Conservation (phyloP, 805 yeast species). For the Zygosaccharomyces bisporus region DNA sequence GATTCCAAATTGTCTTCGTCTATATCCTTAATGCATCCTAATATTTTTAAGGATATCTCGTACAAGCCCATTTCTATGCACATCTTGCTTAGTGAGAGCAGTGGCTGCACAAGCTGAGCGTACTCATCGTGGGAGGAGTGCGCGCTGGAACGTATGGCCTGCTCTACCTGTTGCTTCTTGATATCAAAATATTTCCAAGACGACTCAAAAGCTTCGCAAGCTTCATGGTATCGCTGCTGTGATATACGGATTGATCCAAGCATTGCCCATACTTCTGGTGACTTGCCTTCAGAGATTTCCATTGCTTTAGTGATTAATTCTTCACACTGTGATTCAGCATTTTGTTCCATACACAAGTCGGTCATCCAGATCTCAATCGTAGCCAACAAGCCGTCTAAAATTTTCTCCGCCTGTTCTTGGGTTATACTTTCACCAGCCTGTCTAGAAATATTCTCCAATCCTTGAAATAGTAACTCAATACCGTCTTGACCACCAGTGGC, state of each 20-base stretch:
- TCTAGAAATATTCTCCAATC: slow-evolving; percentile 43
- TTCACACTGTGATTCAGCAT: slow-evolving; percentile 82
- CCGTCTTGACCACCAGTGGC: slow-evolving; percentile 82
- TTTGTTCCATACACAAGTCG: slow-evolving; percentile 88
- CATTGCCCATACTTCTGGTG: slow-evolving; percentile 79
- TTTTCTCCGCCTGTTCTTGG: slow-evolving; percentile 48
- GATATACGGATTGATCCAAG: slow-evolving; percentile 86
- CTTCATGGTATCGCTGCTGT: slow-evolving; percentile 73
- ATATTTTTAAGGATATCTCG: slow-evolving; percentile 64
- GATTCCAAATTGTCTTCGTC: slow-evolving; percentile 83
- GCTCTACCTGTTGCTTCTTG: slow-evolving; percentile 49
- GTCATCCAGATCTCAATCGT: slow-evolving; percentile 97
- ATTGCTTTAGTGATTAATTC: slow-evolving; percentile 61
- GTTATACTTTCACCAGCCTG: slow-evolving; percentile 28
- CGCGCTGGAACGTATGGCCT: slow-evolving; percentile 36
- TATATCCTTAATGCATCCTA: slow-evolving; percentile 63
- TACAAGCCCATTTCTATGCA: slow-evolving; percentile 72
- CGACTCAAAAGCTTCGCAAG: slow-evolving; percentile 57
- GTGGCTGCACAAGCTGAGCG: slow-evolving; percentile 67
- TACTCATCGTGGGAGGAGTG: slow-evolving; percentile 41
- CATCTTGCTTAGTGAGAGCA: slow-evolving; percentile 67
- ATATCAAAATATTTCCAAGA: slow-evolving; percentile 68
- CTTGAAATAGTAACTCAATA: slow-evolving; percentile 55
- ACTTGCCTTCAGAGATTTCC: slow-evolving; percentile 48
- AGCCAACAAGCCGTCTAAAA: slow-evolving; percentile 76